Base-by-base conservation (phyloP, 345 rosid genomes). In the Schrenkiella parvula region DNA sequence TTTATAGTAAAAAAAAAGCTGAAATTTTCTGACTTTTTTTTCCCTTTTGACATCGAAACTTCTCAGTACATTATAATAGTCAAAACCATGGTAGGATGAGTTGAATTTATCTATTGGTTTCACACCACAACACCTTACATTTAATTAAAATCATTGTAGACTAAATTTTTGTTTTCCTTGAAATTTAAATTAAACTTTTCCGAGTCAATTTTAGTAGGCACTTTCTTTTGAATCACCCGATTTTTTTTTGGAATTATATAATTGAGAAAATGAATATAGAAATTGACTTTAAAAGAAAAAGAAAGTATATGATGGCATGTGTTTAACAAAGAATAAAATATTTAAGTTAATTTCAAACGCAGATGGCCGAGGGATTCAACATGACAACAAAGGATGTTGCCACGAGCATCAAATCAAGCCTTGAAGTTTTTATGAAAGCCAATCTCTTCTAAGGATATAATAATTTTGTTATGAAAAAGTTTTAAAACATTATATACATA, bases 401-500 rank as follows among this genome's bases (percentile, higher is more conserved):
- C 34, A 8, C 15, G 11, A 66, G 60, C 47, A 66, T 66, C 58
- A 66, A 51, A 51, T 66, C 38, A 51, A 66, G 60, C 48, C 60
- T 66, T 23, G 60, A 66, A 26, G 35, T 37, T 51, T 64, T 37
- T 15, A 37, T 25, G 38, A 66, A 66, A 15, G 61, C 25, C 12
- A 52, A 66, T 50, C 35, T 66, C 61, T 6, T 52, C 61, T 66
- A 17, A 66, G 22, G 32, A 31, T 46, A 12, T 10, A 18, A 17
- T 63, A 9, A 28, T 26, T 25, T 21, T 58, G 37, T n/a, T 21
- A 32, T 51, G 13, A 12, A 37, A 37, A 10, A 37, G 1, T 1
- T 0, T 34, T 0, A 8, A 2, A 37, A 2, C 2, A 34, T 37
- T 29, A 29, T 29, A 29, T 29, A 29, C 6, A 29, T 28, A 29